Evolutionary conservation across 306 rosid species (phyloP).

Genomic region (Dryas drummondii): DNA sequence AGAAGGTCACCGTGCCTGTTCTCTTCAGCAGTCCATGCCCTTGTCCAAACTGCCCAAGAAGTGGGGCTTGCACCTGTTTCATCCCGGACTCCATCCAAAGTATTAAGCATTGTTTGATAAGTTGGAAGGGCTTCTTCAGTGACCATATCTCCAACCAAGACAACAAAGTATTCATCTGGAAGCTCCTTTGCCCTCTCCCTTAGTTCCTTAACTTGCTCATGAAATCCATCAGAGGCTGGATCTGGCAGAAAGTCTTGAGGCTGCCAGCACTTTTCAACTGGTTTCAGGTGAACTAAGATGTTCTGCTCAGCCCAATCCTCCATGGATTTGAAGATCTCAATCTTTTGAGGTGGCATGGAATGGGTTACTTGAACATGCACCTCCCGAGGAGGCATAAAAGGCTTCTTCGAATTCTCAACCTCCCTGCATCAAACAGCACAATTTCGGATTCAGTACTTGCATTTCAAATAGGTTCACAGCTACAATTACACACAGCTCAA

Average conservation of each 20-base stretch:
- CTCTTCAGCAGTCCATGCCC: slow-evolving; percentile 98
- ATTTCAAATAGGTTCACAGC: neutral
- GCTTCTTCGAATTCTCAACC: slow-evolving; percentile 69
- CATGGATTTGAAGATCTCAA: slow-evolving; percentile 77
- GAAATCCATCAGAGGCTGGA: slow-evolving; percentile 70
- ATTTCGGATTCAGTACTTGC: neutral
- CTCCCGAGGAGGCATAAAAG: slow-evolving; percentile 74
- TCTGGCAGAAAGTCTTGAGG: slow-evolving; percentile 90
- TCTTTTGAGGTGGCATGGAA: slow-evolving; percentile 86
- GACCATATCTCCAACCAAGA: slow-evolving; percentile 89
- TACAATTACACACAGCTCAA: neutral
- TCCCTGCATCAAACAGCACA: slow-evolving; percentile 44
- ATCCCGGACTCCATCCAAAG: slow-evolving; percentile 85
- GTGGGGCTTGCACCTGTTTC: slow-evolving; percentile 92
- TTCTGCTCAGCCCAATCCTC: slow-evolving; percentile 86
- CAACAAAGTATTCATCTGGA: slow-evolving; percentile 89
- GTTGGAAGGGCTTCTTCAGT: slow-evolving; percentile 96
- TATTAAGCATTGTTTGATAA: slow-evolving; percentile 89
- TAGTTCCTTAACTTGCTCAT: slow-evolving; percentile 78
- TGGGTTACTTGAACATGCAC: slow-evolving; percentile 85
- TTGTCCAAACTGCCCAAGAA: slow-evolving; percentile 92
- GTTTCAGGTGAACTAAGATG: slow-evolving; percentile 71
- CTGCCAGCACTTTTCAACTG: slow-evolving; percentile 92
- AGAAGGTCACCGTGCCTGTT: slow-evolving; percentile 94
- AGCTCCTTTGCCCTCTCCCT: slow-evolving; percentile 74